Base-by-base conservation (phyloP, 1,284 basidiomycete genomes). In the Ceratobasidium sp. region DNA sequence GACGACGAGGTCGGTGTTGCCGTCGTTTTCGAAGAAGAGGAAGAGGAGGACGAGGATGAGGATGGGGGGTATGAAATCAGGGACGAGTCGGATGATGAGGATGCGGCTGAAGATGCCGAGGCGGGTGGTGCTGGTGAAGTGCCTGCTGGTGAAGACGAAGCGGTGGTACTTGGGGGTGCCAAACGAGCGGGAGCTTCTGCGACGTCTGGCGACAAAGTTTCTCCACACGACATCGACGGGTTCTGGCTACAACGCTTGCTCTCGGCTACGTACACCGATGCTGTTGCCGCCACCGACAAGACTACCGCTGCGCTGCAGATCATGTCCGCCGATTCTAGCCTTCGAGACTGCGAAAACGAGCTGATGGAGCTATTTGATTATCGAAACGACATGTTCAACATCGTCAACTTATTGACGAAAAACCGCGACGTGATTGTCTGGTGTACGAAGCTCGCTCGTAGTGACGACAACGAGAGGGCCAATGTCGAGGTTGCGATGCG, bases 181-280 rank as follows among this genome's bases (percentile, higher is more conserved):
- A 90, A 91, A 81, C 80, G 82, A 57, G 81, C 82, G 77, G 79
- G 81, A 30, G 84, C 85, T 76, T 70, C 82, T 1, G 81, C 83
- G 33, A 87, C 87, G 60, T 91, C 95, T 85, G 92, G 92, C 82
- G 94, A 96, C 82, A 89, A 92, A 76, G 91, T 99, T 60, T 93
- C 95, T 0, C 96, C 96, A 0, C 96, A 97, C 81, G 90, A 94
- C 65, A 92, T 99, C 81, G 97, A 99, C 84, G 97, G 92, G 46
- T 99, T 98, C 90, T 99, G 97, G 96, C 94, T 99, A 0, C 98
- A 99, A 83, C 92, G 97, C 3, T 94, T 97, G 79, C 92, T 99
- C 78, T 92, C 94, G 0, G 91, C 94, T 82, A 89, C 96, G 48
- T 99, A 98, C 83, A 90, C 96, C 3, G 98, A 99, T 84, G 96